Evolutionary conservation across 257 asterid species (phyloP).

Genomic region (Petunia axillaris): DNA sequence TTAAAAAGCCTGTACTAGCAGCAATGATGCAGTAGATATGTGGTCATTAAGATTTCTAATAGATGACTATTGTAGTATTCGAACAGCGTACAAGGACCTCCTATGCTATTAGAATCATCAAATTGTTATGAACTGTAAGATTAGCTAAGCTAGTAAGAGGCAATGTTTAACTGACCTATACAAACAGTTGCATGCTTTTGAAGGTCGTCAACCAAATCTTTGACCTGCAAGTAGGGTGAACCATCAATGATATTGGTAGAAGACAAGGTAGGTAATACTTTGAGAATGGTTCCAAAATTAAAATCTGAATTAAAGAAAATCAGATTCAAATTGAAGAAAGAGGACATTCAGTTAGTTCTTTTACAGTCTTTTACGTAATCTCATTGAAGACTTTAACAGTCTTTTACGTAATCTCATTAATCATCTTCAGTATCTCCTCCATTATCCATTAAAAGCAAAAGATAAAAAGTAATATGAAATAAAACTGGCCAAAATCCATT

Average conservation of each 20-base stretch:
- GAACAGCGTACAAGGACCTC: not conserved
- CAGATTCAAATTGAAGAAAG: not conserved
- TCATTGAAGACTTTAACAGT: not conserved
- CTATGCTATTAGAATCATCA: conserved; percentile 4
- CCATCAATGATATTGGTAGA: conserved; percentile 21
- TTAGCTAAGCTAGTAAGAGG: not conserved
- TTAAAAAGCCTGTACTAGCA: not conserved
- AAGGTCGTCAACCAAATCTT: conserved; percentile 60
- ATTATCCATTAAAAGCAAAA: conserved; percentile 2
- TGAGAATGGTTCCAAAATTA: not conserved
- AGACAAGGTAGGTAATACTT: not conserved
- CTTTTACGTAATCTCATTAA: not conserved
- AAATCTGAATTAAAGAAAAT: not conserved
- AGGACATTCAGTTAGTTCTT: not conserved
- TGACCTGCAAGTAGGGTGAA: conserved; percentile 65
- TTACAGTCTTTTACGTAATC: not conserved
- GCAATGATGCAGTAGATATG: not conserved
- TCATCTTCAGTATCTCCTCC: not conserved
- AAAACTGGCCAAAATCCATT: conserved; percentile 1
- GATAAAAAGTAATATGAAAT: conserved; percentile 18
- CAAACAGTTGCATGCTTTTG: conserved; percentile 69
- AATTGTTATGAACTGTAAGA: not conserved
- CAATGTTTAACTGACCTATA: conserved; percentile 46
- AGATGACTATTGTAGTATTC: not conserved
- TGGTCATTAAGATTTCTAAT: conserved; percentile 9